These are phyloP conservation scores for Ophiostoma pallidulum DNA, from an alignment of 2,329 filamentous ascomycete genomes.

Conservation along the genomic window DNA sequence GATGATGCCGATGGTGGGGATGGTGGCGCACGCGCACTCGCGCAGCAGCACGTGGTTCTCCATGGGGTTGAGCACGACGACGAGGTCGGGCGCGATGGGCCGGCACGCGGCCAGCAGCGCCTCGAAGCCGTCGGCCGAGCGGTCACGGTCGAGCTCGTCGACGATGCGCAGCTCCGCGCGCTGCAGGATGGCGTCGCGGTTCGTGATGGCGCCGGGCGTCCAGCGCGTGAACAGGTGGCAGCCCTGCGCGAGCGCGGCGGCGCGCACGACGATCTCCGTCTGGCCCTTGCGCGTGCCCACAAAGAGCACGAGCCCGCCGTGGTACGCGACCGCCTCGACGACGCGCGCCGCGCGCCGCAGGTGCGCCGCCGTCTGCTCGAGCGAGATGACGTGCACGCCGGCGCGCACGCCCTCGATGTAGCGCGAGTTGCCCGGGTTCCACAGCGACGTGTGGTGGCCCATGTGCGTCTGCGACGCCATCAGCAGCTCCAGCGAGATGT, in stretches of 20 bases:
- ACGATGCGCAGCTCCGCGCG: slow-evolving; percentile 63
- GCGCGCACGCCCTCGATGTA: slow-evolving; percentile 90
- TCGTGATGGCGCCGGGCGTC: slow-evolving; percentile 87
- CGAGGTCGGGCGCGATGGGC: slow-evolving; percentile 75
- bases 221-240: slow-evolving; percentile 91
- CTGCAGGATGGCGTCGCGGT: slow-evolving; percentile 79
- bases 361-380: slow-evolving; percentile 81
- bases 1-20: slow-evolving; percentile 90
- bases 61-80: slow-evolving; percentile 83
- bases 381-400: slow-evolving; percentile 84
- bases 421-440: slow-evolving; percentile 88
- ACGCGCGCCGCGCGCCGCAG: slow-evolving; percentile 89
- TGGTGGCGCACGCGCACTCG: slow-evolving; percentile 78
- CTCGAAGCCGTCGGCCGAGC: slow-evolving; percentile 50
- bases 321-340: slow-evolving; percentile 74
- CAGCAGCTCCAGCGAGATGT: slow-evolving; percentile 83
- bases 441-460: slow-evolving; percentile 81
- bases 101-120: slow-evolving; percentile 52
- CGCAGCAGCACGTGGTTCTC: slow-evolving; percentile 88
- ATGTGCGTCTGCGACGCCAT: slow-evolving; percentile 82
- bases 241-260: slow-evolving; percentile 65
- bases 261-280: slow-evolving; percentile 67
- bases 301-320: slow-evolving; percentile 80
- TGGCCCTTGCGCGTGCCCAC: slow-evolving; percentile 81
- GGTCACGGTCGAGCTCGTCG: slow-evolving; percentile 57